Base-by-base conservation (phyloP, 768 basidiomycete species). In the button mushroom (Agaricus bisporus) region DNA sequence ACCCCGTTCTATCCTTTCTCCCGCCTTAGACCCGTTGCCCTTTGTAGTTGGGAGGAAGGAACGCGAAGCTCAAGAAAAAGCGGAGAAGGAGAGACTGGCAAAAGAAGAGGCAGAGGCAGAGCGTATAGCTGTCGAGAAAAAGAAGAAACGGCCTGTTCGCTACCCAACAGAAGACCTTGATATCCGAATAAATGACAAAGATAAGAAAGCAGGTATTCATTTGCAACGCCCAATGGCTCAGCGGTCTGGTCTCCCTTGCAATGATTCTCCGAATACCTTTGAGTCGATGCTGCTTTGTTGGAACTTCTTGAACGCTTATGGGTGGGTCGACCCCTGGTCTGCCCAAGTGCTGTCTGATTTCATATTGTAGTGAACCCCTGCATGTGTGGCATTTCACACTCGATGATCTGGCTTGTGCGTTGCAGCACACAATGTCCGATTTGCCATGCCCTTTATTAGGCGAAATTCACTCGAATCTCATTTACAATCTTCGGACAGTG, bases 121-220 rank as follows among this genome's bases (percentile, higher is more conserved):
- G 48, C 78, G 81, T 41, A 72, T 85, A 25, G 84, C 83, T 22
- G 80, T 83, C 5, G 86, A 89, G 64, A 87, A 85, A 72, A 88
- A 89, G 68, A 91, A 91, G 73, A 92, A 89, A 73, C 92, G 88
- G 61, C 86, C 91, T 1, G 69, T 95, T 59, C 88, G 93, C 47
- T 97, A 95, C 67, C 93, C 93, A 0, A 92, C 91, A 1, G 93
- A 97, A 68, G 92, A 95, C 67, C 73, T 95, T 42, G 91, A 94
- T 64, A 82, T 95, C 56, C 78, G 78, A 52, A 67, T 92, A 48
- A 75, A 82, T 25, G 88, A 91, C 46, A 89, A 86, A 66, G 91
- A 94, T 66, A 89, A 83, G 69, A 88, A 86, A 62, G 82, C 84
- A 3, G 90, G 91, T 6, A 76, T 81, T 68, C 83, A 78, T 60